Base-by-base conservation (phyloP, 2,329 filamentous ascomycete genomes). In the Biscogniauxia mediterranea region DNA sequence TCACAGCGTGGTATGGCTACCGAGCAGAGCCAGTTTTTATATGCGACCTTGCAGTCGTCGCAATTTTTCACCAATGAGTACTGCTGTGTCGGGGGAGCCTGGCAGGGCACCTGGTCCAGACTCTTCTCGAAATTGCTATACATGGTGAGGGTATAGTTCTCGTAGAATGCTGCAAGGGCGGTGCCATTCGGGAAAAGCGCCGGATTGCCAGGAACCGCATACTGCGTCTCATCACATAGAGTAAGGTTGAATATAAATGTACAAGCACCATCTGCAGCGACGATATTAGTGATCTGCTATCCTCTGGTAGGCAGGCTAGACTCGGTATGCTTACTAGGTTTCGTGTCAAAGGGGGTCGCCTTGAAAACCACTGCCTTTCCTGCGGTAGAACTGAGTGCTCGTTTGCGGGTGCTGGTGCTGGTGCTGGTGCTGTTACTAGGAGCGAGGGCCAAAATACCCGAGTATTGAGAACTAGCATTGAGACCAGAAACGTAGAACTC, bases 11-110 rank as follows among this genome's bases (percentile, higher is more conserved):
- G 95, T 64, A 99, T 95, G 17, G 88, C 90, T 26, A 98, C 93
- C 23, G 92, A 90, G 79, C 95, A 99, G 20, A 99, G 87, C 95
- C 95, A 99, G 71, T 88, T 82, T 75, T 96, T 97, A 83, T 99
- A 99, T 8, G 92, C 92, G 0, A 74, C 71, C 17, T 81, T 85
- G 76, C 95, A 99, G 75, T 96, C 85, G 52, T 80, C 76, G 79
- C 95, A 99, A 67, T 77, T 85, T 51, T 88, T 85, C 1, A 87
- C 90, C 15, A 98, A 86, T 1, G 93, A 97, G 78, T 96, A 99
- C 65, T 85, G 85, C 15, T 90, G 86, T 38, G 89, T 88, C 1
- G 84, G 78, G 0, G 85, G 84, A 2, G 92, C 89, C 69, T 97
- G 88, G 80, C 95, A 99, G 15, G 91, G 87, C 23, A 96, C 85